Base-by-base conservation (phyloP, 2,329 filamentous ascomycete genomes). In the Cladobotryum mycophilum region DNA sequence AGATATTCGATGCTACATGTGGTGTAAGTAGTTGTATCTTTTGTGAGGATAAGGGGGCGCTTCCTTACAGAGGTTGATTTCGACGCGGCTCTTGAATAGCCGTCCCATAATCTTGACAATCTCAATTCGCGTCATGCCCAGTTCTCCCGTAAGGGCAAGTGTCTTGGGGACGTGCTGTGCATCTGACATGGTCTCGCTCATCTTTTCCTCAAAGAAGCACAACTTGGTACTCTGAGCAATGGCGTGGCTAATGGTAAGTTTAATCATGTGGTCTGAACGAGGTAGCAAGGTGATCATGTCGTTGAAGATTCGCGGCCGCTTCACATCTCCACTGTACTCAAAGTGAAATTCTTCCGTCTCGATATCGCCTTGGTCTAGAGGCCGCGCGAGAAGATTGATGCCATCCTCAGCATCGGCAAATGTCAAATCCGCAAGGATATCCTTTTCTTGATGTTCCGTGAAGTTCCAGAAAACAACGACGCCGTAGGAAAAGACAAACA, bases 391-490 rank as follows among this genome's bases (percentile, higher is more conserved):
- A 6, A 99, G 78, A 11, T 86, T 81, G 15, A 71, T 64, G 45
- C 79, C 76, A 15, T 78, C 79, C 52, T 85, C 81, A 48, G 80
- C 82, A 57, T 84, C 81, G 11, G 88, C 88, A 70, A 99, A 97
- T 1, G 90, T 93, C 48, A 99, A 75, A 67, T 99, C 93, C 37
- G 93, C 93, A 18, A 99, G 79, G 43, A 97, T 89, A 61, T 96
- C 91, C 69, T 96, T 96, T 67, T 99, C 93, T 66, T 99, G 93
- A 57, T 86, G 81, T 67, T 96, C 91, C 11, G 89, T 92, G 61
- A 99, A 96, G 67, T 99, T 99, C 93, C 93, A 99, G 66, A 99
- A 96, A 5, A 99, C 93, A 0, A 93, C 92, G 1, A 99, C 92
- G 17, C 93, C 93, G 64, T 99, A 99, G 14, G 88, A 92, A 68